Evolutionary conservation across 2,329 filamentous ascomycete genomes (phyloP), one percentile per base, ranked within the genome.

Genomic region (Aspergillus aculeatinus): DNA sequence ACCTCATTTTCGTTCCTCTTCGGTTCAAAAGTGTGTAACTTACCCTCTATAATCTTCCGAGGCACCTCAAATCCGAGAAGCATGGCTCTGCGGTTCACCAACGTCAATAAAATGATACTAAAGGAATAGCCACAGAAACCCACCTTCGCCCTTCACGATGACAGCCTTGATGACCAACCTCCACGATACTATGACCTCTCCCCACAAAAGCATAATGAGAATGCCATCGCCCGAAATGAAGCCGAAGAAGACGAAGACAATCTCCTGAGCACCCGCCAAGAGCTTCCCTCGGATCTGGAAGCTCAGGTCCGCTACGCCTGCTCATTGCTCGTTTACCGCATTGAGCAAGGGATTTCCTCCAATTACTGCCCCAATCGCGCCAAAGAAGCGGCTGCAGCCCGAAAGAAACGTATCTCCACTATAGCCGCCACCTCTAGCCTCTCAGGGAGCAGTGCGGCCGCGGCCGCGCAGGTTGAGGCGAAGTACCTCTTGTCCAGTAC

Each of bases 231-330:
- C 6, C 39, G 6, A 19, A 44, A n/a, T 16, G 39, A 16, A 44
- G 6, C 39, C 3, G n/a, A 44, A 19, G 39, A 44, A 7, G 39
- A 44, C 19, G 39, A 44, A 19, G 39, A 44, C 5, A 19, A 3
- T 5, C 39, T 16, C 16, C 1, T 7, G 14, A 44, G 39, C 39
- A 19, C n/a, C 39, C 72, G 76, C 25, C 76, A 72, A 60, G 56
- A 68, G 2, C 67, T 79, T 14, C 63, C 68, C 2, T 67, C 68
- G 6, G 68, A 73, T 23, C 52, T 77, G 4, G 75, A 77, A 56
- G 68, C 63, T 2, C 68, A 77, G 49, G 59, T 79, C 35, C 70
- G 72, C 60, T 66, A 73, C 51, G 65, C 75, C 16, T 79, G 77
- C 58, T 68, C 67, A 23, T 66, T 72, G 54, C 73, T 71, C 25